These are phyloP conservation scores for Quercus robur DNA, from an alignment of 306 rosid species.

Conservation along the genomic window DNA sequence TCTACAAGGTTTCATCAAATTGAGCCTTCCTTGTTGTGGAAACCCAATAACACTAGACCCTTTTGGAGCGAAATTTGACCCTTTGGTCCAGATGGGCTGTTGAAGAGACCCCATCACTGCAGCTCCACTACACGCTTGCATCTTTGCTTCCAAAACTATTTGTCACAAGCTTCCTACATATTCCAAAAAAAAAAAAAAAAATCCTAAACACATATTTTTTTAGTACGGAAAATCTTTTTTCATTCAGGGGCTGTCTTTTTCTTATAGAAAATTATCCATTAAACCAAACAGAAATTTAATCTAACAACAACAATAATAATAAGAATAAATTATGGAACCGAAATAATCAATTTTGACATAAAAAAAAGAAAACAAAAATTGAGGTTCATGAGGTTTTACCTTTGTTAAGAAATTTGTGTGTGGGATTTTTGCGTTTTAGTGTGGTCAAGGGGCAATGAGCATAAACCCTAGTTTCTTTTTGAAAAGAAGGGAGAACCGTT, in stretches of 20 bases:
- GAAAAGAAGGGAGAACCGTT: too few relatives aligned
- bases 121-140: conserved; percentile 57
- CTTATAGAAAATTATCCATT: neutral
- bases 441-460: too few relatives aligned
- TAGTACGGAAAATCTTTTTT: neutral
- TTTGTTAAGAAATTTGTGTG: too few relatives aligned
- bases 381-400: too few relatives aligned
- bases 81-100: conserved; percentile 50
- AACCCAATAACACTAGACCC: conserved; percentile 29
- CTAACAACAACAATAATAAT: neutral
- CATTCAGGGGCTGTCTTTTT: neutral
- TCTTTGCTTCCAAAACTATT: conserved; percentile 19
- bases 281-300: neutral
- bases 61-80: conserved; percentile 30
- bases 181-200: neutral
- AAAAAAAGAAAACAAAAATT: neutral
- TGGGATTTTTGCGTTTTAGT: too few relatives aligned
- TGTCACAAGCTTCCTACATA: neutral
- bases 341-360: neutral
- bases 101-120: conserved; percentile 64
- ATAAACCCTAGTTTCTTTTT: too few relatives aligned
- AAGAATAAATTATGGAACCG: neutral
- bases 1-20: conserved; percentile 36
- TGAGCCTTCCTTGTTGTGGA: conserved; percentile 32
- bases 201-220: neutral